Base-by-base conservation (phyloP, 2,329 filamentous ascomycete genomes). In the Scedosporium minutisporum region DNA sequence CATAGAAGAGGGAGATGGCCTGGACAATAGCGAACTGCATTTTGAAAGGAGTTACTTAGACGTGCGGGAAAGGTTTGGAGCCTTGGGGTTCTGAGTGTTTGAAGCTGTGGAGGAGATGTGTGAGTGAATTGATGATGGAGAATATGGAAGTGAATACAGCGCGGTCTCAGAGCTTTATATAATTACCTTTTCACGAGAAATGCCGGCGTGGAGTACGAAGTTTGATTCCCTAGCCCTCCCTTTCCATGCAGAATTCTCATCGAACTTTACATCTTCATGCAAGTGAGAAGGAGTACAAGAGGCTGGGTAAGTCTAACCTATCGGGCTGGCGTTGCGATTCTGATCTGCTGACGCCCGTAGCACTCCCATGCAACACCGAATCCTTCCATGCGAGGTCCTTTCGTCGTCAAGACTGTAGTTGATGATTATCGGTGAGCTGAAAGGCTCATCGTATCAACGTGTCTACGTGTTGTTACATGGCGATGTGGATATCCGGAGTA, bases 1-100 rank as follows among this genome's bases (percentile, higher is more conserved):
- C 59, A 48, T 58, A 64, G 57, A 66, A 55, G 61, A 66, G 48
- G 53, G 64, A 55, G n/a, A 67, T 41, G 58, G 58, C n/a, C 55
- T 60, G 60, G 60, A 64, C 48, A 29, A 61, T 29, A 23, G 41
- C 60, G 64, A 65, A 65, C 61, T 65, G 63, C 63, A 66, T 65
- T 58, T 63, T 66, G 61, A 46, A 61, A 51, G 4, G n/a, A 18
- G 44, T 21, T 48, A 10, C 6, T 21, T 18, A 21, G 10, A 21
- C 6, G 16, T 48, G 44, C 9, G n/a, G 44, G 44, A 48, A 48
- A 48, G 4, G 16, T 48, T 48, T 48, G 44, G 44, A 18, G 16
- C 3, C 3, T 18, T n/a, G 16, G 18, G 6, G 16, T 48, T 48
- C 16, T 48, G 44, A n/a, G 44, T 48, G 2, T 48, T n/a, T 48